Evolutionary conservation across 1,284 basidiomycete species (phyloP), one percentile per base, ranked within the genome.

Genomic region (Mrakiaceae sp.): DNA sequence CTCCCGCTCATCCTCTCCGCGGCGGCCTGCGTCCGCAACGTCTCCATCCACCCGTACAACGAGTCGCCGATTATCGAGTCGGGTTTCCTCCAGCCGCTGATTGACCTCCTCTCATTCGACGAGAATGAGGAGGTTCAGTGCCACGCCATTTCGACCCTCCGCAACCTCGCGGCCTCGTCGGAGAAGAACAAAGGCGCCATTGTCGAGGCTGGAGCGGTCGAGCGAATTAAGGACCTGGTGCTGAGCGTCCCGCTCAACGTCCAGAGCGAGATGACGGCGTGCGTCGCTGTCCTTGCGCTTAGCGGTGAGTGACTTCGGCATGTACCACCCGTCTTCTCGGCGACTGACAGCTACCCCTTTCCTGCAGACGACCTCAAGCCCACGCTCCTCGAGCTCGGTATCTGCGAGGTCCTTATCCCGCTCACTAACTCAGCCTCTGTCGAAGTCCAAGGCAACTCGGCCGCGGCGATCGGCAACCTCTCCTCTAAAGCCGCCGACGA

Each of bases 41-140:
- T 99, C 27, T 98, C 95, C 8, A 98, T 98, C 68, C 96, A 98
- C 75, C 96, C 96, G 0, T 85, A 87, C 74, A 98, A 99, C 80
- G 96, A 98, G 76, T 96, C 93, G 0, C 96, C 96, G 14, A 99
- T 99, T 76, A 99, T 99, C 75, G 96, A 99, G 72, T 91, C 91
- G 53, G 94, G 94, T 40, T 99, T 98, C 81, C 79, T 98, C 63
- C 87, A 93, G 73, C 96, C 96, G 1, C 80, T 99, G 53, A 98
- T 99, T 75, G 93, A 92, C 73, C 82, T 98, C 50, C 81, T 99
- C 51, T 92, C 92, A 5, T 98, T 98, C 80, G 97, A 82, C 76
- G 96, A 99, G 76, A 98, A 98, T 74, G 96, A 99, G 78, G 96
- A 99, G 78, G 93, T 99, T 47, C 95, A 98, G 76, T 98, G 96